These are phyloP conservation scores for Zymoseptoria ardabiliae DNA, from an alignment of 2,329 filamentous ascomycete genomes.

Conservation along the genomic window DNA sequence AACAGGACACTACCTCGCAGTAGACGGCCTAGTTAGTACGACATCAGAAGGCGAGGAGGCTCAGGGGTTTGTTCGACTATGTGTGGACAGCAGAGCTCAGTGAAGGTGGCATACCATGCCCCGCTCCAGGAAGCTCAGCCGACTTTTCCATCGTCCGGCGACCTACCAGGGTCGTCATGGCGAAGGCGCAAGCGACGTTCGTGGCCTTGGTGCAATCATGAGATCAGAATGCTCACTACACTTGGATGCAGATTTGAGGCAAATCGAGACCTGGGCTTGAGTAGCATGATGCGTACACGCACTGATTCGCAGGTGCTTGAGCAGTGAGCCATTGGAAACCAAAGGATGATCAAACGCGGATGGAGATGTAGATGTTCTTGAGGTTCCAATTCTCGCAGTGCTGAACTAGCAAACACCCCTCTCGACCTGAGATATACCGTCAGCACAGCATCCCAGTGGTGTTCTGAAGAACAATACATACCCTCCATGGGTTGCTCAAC, in stretches of 20 bases:
- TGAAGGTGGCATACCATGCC: no score
- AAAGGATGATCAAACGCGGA: neutral
- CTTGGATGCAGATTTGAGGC: no score
- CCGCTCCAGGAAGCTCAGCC: no score
- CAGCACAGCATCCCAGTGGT: neutral
- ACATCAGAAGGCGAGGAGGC: neutral
- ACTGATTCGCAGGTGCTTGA: neutral
- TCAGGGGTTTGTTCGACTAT: no score
- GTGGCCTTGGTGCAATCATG: no score
- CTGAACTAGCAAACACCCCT: slow-evolving; percentile 6
- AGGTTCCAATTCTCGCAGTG: neutral
- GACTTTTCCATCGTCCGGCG: no score
- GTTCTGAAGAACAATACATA: slow-evolving; percentile 32
- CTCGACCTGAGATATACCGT: slow-evolving; percentile 18
- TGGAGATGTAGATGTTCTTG: neutral
- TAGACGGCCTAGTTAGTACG: neutral
- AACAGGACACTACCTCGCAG: neutral
- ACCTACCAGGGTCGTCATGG: no score
- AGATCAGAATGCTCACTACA: no score
- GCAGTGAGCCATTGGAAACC: neutral
- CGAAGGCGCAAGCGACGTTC: no score
- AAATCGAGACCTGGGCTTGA: neutral
- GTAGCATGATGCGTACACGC: neutral
- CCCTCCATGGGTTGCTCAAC: slow-evolving; percentile 61
- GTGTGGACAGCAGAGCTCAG: no score